A percentile compares a stretch with the other conserved stretches of the same genome.
These are phyloP conservation scores for Croton laevigatus DNA, from an alignment of 441 rosid species.

Conservation along the genomic window DNA sequence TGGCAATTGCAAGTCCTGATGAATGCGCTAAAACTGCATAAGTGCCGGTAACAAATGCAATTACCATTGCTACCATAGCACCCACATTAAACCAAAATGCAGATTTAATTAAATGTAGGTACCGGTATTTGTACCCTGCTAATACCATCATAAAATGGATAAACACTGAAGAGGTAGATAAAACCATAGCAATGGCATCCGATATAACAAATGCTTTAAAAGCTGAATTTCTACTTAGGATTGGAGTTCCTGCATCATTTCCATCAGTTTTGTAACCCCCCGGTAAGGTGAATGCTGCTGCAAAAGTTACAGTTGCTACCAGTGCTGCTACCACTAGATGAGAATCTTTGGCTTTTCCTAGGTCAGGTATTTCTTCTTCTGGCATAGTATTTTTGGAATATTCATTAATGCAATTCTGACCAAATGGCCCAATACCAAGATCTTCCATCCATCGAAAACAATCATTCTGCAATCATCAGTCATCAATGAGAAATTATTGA, in stretches of 20 bases:
- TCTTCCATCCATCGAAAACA: neutral
- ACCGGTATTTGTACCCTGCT: neutral
- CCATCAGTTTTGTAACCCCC: conserved; percentile 20
- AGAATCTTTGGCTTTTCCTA: conserved; percentile 4
- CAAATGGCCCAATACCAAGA: neutral
- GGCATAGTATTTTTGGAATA: too few relatives aligned
- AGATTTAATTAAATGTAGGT: neutral
- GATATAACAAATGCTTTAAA: conserved; percentile 21
- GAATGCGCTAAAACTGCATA: too few relatives aligned
- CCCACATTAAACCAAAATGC: neutral
- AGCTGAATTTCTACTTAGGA: conserved; percentile 12
- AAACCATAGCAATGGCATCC: conserved; percentile 13
- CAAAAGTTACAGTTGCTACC: conserved; percentile 21
- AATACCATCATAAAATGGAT: conserved; percentile 1
- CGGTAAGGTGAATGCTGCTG: too few relatives aligned
- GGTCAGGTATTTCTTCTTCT: too few relatives aligned
- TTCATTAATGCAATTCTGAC: too few relatives aligned
- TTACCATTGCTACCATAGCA: neutral
- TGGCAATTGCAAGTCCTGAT: conserved; percentile 3
- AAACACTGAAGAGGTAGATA: conserved; percentile 21
- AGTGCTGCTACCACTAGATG: conserved; percentile 22
- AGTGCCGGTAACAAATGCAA: conserved; percentile 10
- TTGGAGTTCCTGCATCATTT: conserved; percentile 21
- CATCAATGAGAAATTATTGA: neutral
- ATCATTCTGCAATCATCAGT: conserved; percentile 9